Evolutionary conservation across 108 stramenopile species (phyloP), one percentile per base, ranked within the genome.

Genomic region (Skeletonema tropicum): DNA sequence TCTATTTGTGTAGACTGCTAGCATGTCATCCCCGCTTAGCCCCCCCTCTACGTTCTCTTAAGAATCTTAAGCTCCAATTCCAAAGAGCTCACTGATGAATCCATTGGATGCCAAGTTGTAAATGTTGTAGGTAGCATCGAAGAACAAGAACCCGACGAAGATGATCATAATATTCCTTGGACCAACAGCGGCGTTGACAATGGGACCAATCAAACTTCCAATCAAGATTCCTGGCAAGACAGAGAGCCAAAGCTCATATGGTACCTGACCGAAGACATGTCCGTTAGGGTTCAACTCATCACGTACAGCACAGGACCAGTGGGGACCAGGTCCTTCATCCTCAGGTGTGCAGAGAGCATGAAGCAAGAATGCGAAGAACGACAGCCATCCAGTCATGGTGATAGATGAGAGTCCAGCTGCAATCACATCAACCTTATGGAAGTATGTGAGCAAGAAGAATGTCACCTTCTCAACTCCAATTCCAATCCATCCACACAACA

Each of bases 381-480:
- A 67, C 25, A 67, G 6, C 52, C 25, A 67, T 12, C 66, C 66
- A 23, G 66, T 67, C 52, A 67, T 26, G 21, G 57, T 58, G 57
- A 67, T 67, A 3, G 66, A 67, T 15, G 66, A 67, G 26, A 67
- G 57, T 17, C 66, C 66, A 17, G 66, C 66, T 8, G 66, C 66
- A 25, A 58, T 67, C 8, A 67, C 66, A 30, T 67, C 66, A 58
- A 67, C 66, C 17, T 67, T 48, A 19, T 67, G 66, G 55, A 67
- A 67, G 26, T 67, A 67, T 67, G 66, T 67, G 30, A 67, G 66
- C 25, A 67, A 57, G 21, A 67, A 57, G 57, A 67, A 67, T 21
- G 66, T 67, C 1, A 67, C 52, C 57, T 67, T 67, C 55, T 67
- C 66, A 4, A 67, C 66, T 10, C 66, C 66, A 48, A 67, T 67